A percentile compares a stretch with the other conserved stretches of the same genome.
These are phyloP conservation scores for Drechslerella coelobrocha DNA, from an alignment of 2,329 filamentous ascomycete genomes.

Conservation along the genomic window DNA sequence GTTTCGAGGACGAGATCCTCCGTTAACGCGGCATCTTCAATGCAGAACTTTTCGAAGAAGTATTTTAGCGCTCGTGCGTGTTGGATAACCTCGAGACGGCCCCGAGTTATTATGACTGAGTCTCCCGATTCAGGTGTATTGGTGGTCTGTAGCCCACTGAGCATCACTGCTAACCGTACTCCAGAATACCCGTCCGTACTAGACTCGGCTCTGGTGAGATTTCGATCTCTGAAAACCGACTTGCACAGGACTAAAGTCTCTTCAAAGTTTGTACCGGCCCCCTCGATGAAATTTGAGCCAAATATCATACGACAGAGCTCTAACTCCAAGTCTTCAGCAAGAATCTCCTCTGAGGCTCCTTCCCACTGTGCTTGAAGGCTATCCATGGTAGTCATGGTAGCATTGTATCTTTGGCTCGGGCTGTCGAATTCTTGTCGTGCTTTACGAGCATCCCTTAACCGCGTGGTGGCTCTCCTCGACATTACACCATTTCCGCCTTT, in stretches of 20 bases:
- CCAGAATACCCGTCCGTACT: neutral
- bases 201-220: neutral
- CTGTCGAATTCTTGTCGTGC: too few relatives aligned
- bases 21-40: neutral
- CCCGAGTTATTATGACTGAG: neutral
- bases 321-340: neutral
- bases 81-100: conserved; percentile 19
- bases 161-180: neutral
- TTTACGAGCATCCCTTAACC: too few relatives aligned
- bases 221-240: neutral
- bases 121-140: neutral
- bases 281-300: conserved; percentile 20
- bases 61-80: conserved; percentile 15
- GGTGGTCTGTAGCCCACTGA: neutral
- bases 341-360: neutral
- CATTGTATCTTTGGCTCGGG: neutral
- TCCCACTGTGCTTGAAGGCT: conserved; percentile 7
- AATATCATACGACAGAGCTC: conserved; percentile 18
- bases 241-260: neutral
- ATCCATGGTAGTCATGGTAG: neutral
- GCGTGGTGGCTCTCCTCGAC: too few relatives aligned
- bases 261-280: conserved; percentile 11
- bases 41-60: conserved; percentile 14
- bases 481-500: too few relatives aligned
- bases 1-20: conserved; percentile 24